Evolutionary conservation across 1,139 yeast species (phyloP).

Genomic region (Pneumocystis canis): DNA sequence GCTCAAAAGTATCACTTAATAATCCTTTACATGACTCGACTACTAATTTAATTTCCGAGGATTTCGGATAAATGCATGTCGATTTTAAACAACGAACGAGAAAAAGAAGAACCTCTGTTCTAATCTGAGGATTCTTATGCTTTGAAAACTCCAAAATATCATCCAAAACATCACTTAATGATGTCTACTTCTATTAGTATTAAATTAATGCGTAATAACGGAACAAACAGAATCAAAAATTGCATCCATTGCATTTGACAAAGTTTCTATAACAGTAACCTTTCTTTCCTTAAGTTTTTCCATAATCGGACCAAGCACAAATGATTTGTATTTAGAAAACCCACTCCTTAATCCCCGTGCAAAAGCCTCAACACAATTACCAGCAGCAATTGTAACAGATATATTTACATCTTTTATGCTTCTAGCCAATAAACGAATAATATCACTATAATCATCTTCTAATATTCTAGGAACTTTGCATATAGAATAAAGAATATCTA

Average conservation of each 20-base stretch:
- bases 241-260: conserved; percentile 50
- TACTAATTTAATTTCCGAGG: conserved; percentile 41
- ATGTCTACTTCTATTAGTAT: conserved; percentile 23
- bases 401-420: conserved; percentile 81
- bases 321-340: conserved; percentile 41
- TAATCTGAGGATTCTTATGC: conserved; percentile 75
- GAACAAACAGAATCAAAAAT: conserved; percentile 30
- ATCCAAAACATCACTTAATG: conserved; percentile 46
- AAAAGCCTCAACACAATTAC: conserved; percentile 47
- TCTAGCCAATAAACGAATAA: conserved; percentile 49
- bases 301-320: conserved; percentile 47
- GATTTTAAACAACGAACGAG: conserved; percentile 49
- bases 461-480: conserved; percentile 37
- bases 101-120: conserved; percentile 52
- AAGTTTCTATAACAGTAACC: conserved; percentile 56
- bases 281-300: conserved; percentile 87
- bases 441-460: conserved; percentile 47
- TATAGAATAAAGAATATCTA: conserved; percentile 49
- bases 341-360: conserved; percentile 50
- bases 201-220: not conserved
- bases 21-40: conserved; percentile 45
- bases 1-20: conserved; percentile 70
- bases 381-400: conserved; percentile 71
- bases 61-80: conserved; percentile 37
- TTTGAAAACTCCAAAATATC: conserved; percentile 45